A percentile compares a stretch with the other conserved stretches of the same genome.
Evolutionary conservation across 768 basidiomycete genomes (phyloP).

Genomic region (Auricularia auricula-judae): DNA sequence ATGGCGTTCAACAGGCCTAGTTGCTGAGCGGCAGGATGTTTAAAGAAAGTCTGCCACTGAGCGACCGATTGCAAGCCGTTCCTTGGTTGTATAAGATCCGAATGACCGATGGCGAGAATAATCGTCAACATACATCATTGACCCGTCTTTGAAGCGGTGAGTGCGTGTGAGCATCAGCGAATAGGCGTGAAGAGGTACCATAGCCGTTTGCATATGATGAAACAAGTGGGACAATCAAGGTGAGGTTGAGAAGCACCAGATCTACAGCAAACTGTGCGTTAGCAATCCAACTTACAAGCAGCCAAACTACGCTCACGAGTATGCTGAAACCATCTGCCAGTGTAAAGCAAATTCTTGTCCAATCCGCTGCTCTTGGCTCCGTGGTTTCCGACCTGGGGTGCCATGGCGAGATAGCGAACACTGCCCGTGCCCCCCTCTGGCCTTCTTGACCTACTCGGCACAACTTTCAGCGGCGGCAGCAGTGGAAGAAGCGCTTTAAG

Average conservation of each 20-base stretch:
- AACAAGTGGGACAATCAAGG: slow-evolving; percentile 11
- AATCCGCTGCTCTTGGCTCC: neutral
- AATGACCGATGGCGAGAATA: neutral
- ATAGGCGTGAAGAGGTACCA: slow-evolving; percentile 12
- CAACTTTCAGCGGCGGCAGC: no score
- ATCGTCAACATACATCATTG: slow-evolving; percentile 11
- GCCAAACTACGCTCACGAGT: neutral
- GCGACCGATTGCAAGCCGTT: slow-evolving; percentile 21
- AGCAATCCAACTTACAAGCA: no score
- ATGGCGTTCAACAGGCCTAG: slow-evolving; percentile 24
- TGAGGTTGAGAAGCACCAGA: neutral
- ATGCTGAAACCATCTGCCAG: neutral
- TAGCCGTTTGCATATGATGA: slow-evolving; percentile 24
- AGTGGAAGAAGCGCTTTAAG: no score
- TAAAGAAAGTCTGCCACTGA: slow-evolving; percentile 18
- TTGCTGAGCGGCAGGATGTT: slow-evolving; percentile 16
- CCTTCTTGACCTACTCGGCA: no score
- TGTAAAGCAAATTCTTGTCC: neutral
- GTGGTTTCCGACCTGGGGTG: neutral
- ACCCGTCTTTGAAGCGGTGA: slow-evolving; percentile 3
- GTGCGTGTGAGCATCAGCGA: neutral
- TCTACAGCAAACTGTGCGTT: neutral
- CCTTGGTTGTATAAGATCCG: neutral
- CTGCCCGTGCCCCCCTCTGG: neutral
- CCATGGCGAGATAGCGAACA: neutral